Percentiles rank a stretch among this genome's conserved stretches.
Evolutionary conservation across 495 filamentous ascomycete species (phyloP).

Genomic region (Tuber magnatum): DNA sequence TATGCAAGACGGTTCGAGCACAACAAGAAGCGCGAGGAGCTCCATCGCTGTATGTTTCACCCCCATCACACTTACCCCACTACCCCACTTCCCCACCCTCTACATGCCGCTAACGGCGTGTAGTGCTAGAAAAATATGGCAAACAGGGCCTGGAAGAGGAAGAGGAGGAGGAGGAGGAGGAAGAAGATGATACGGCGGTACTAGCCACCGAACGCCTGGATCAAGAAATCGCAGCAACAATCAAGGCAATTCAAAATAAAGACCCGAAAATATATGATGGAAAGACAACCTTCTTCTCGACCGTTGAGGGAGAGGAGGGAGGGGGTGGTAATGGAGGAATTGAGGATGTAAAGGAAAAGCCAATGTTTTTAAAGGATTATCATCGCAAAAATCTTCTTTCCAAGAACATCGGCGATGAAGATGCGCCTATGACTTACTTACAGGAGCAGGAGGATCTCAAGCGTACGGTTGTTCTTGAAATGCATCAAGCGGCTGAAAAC

Average conservation of each 20-base stretch:
- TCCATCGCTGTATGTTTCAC: constrained; percentile 59
- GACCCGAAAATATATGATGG: constrained; percentile 86
- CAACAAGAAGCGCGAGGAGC: constrained; percentile 92
- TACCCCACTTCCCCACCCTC: constrained; percentile 2
- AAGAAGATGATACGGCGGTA: constrained; percentile 83
- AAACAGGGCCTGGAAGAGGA: constrained; percentile 42
- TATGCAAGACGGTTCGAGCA: constrained; percentile 86
- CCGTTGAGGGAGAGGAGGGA: constrained; percentile 50
- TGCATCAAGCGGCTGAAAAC: constrained; percentile 57
- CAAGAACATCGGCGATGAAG: constrained; percentile 54
- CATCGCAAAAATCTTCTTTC: constrained; percentile 74
- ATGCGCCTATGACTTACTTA: constrained; percentile 61
- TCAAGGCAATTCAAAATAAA: constrained; percentile 78
- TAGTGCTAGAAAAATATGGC: constrained; percentile 84
- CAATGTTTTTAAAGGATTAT: constrained; percentile 82
- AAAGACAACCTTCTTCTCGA: constrained; percentile 64
- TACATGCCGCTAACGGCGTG: constrained; percentile 12
- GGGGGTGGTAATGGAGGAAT: constrained; percentile 33
- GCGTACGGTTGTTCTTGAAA: constrained; percentile 63
- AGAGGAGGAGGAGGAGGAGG: constrained; percentile 57
- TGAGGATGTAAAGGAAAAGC: constrained; percentile 59
- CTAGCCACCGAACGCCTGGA: constrained; percentile 76
- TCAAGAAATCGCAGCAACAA: constrained; percentile 72
- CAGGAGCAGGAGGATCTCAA: constrained; percentile 82
- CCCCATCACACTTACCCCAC: not conserved